phyloP scores from a whole-genome alignment of 108 stramenopile species.

The Discostella pseudostelligera region DNA sequence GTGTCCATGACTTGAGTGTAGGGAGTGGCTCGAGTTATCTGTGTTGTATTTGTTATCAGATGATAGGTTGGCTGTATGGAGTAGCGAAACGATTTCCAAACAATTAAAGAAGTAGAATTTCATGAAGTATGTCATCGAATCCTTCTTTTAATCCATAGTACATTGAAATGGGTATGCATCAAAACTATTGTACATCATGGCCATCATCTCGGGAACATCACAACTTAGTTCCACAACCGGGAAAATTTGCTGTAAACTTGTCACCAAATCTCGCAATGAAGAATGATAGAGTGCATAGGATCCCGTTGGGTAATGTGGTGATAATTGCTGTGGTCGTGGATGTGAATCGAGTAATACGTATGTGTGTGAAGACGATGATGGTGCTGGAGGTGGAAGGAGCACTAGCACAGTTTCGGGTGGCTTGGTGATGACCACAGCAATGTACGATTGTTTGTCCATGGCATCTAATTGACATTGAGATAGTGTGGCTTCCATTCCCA shows the following conservation, averaged over 20 bases:
- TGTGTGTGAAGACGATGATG: background rate
- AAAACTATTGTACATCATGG: slow-evolving; percentile 85
- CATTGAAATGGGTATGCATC: slow-evolving; percentile 63
- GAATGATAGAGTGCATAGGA: slow-evolving; percentile 67
- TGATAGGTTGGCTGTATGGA: no score
- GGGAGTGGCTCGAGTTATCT: no score
- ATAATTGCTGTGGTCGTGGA: slow-evolving; percentile 61
- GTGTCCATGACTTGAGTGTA: no score
- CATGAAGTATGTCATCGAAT: no score
- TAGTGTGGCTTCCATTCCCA: slow-evolving; percentile 56
- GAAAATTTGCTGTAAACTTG: slow-evolving; percentile 58
- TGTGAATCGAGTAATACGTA: slow-evolving; percentile 79
- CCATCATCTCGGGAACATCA: slow-evolving; percentile 81
- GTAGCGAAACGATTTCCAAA: no score
- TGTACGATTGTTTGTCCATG: slow-evolving; percentile 26
- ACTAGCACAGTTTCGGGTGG: slow-evolving; percentile 80
- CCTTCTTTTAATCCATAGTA: no score
- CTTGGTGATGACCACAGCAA: slow-evolving; percentile 71
- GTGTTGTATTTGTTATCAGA: no score
- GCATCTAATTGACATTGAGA: slow-evolving; percentile 34
- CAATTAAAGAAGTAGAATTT: no score
- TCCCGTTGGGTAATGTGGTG: slow-evolving; percentile 37
- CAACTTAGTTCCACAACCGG: slow-evolving; percentile 62
- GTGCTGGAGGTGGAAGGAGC: slow-evolving; percentile 41
- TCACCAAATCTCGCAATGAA: slow-evolving; percentile 42